These are phyloP conservation scores for Leccinum boreale DNA, from an alignment of 768 basidiomycete species.

Conservation along the genomic window DNA sequence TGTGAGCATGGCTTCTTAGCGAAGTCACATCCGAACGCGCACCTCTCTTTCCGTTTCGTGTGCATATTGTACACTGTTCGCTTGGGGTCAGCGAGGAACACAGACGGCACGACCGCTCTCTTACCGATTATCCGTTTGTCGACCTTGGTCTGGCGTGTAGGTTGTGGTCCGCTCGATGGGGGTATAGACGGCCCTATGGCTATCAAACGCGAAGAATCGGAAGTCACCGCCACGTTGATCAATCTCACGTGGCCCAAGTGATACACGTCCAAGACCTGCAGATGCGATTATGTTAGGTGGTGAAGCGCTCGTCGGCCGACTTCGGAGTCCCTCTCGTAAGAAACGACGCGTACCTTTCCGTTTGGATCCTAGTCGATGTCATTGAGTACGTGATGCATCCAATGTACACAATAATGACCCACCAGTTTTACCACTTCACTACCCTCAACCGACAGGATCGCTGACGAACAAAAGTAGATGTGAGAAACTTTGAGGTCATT, in stretches of 20 bases:
- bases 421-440: constrained; percentile 45
- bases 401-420: constrained; percentile 3
- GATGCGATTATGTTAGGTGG: not conserved
- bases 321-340: not conserved
- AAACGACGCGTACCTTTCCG: constrained; percentile 32
- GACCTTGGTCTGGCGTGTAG: constrained; percentile 42
- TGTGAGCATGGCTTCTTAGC: not conserved
- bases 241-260: constrained; percentile 42
- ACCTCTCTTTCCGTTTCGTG: constrained; percentile 46
- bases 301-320: not conserved
- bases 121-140: constrained; percentile 53
- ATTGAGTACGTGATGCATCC: not conserved
- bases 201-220: constrained; percentile 43
- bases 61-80: constrained; percentile 46
- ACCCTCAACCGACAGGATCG: constrained; percentile 50
- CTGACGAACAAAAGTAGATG: constrained; percentile 20
- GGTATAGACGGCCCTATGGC: constrained; percentile 45
- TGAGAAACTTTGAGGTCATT: not conserved
- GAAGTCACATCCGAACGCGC: constrained; percentile 10
- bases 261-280: constrained; percentile 38
- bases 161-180: constrained; percentile 41
- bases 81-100: constrained; percentile 1
- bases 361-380: constrained; percentile 34
- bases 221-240: constrained; percentile 49
- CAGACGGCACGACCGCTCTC: constrained; percentile 1